A percentile compares a stretch with the other conserved stretches of the same genome.
Conservation (phyloP, 805 yeast genomes). For the Teunomyces aglyptinius region DNA sequence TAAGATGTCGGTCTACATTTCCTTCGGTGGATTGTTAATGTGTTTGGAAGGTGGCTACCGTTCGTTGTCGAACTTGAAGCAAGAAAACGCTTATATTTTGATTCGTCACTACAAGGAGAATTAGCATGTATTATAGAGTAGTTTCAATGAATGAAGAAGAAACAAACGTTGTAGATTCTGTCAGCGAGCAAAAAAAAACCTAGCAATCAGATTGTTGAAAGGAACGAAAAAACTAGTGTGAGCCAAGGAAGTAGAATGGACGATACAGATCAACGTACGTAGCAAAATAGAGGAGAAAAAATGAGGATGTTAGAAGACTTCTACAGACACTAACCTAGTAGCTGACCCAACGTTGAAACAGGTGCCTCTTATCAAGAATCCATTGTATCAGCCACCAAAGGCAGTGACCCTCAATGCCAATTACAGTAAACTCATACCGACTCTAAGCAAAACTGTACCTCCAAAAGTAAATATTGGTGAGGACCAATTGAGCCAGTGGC, state of each 20-base stretch:
- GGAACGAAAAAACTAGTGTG: neutral
- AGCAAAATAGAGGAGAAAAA: neutral
- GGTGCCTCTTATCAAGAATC: constrained; percentile 56
- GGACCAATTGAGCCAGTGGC: constrained; percentile 29
- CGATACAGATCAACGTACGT: constrained; percentile 21
- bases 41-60: constrained; percentile 95
- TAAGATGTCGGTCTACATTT: constrained; percentile 81
- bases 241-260: constrained; percentile 11
- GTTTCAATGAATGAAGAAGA: neutral
- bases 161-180: neutral
- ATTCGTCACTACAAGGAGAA: constrained; percentile 65
- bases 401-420: constrained; percentile 52
- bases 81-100: constrained; percentile 87
- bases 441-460: constrained; percentile 33
- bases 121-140: constrained; percentile 6
- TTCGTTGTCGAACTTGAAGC: constrained; percentile 82
- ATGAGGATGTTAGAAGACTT: too few species aligned
- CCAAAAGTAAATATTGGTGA: constrained; percentile 31
- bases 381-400: constrained; percentile 51
- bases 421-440: constrained; percentile 35
- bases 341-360: constrained; percentile 51
- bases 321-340: constrained; percentile 14
- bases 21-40: constrained; percentile 93
- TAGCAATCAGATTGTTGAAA: neutral
- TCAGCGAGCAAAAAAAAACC: neutral